phyloP scores from a whole-genome alignment of 1,284 basidiomycete genomes.

The Fomitopsis betulina region DNA sequence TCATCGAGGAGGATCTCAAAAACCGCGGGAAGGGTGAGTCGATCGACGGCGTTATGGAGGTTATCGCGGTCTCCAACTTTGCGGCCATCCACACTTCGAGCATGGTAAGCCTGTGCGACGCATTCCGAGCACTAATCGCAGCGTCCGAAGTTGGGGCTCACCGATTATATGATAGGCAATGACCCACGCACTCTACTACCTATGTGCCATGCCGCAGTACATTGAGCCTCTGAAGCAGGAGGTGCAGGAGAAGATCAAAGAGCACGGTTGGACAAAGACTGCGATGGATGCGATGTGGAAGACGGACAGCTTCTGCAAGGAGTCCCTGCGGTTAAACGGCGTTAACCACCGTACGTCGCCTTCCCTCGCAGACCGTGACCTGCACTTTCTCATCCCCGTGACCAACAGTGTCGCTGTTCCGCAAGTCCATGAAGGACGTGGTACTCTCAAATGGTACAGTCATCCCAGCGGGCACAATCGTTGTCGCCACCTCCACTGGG shows the following conservation, averaged over 20 bases:
- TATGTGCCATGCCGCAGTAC: constrained; percentile 18
- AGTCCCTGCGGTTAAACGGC: constrained; percentile 11
- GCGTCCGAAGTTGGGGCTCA: no score
- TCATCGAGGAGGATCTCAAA: constrained; percentile 17
- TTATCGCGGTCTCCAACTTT: constrained; percentile 28
- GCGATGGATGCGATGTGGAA: constrained; percentile 21
- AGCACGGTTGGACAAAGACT: constrained; percentile 19
- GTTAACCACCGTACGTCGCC: constrained; percentile 7
- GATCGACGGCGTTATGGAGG: constrained; percentile 1
- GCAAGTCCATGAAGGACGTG: constrained; percentile 33
- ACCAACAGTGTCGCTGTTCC: constrained; percentile 26
- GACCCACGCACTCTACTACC: constrained; percentile 22
- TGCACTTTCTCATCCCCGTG: not conserved
- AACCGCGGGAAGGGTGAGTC: not conserved
- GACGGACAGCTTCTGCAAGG: constrained; percentile 24
- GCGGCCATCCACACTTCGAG: constrained; percentile 37
- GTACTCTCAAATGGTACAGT: constrained; percentile 38
- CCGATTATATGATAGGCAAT: constrained; percentile 11
- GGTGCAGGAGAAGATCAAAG: constrained; percentile 11
- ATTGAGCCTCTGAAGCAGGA: constrained; percentile 19
- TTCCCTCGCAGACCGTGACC: not conserved
- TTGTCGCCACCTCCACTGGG: constrained; percentile 19
- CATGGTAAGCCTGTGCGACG: constrained; percentile 14
- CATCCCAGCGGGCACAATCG: constrained; percentile 35
- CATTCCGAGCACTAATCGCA: not conserved